Conservation (phyloP, 2,329 filamentous ascomycete species). For the Catunica adiposa region DNA sequence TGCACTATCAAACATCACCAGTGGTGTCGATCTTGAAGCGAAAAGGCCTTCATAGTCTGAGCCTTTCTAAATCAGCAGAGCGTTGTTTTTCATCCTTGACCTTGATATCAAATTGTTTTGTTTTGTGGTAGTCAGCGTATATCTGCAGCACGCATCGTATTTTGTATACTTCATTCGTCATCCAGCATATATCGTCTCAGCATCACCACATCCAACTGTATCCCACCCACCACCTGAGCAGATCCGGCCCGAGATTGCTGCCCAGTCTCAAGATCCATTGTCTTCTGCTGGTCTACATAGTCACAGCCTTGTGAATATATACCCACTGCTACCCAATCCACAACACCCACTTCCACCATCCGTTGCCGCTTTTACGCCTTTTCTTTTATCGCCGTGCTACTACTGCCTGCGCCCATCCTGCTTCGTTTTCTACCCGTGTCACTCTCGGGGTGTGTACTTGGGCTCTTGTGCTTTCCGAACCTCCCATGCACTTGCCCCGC, state of each 20-base stretch:
- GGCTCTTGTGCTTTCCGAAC: background rate
- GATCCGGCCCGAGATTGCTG: background rate
- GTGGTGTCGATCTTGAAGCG: background rate
- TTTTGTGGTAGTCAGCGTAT: background rate
- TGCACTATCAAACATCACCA: background rate
- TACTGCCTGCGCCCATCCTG: background rate
- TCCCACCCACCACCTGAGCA: background rate
- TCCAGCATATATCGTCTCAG: conserved; percentile 1
- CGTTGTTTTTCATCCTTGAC: background rate
- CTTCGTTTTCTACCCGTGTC: background rate
- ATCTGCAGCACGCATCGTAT: background rate
- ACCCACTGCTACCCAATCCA: background rate
- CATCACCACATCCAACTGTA: background rate
- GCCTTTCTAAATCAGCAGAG: background rate
- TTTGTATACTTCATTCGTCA: background rate
- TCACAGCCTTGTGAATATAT: background rate
- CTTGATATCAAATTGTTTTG: background rate
- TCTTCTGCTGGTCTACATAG: background rate
- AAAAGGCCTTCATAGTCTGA: background rate
- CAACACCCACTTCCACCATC: background rate
- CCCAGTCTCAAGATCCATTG: background rate
- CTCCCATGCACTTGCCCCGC: background rate
- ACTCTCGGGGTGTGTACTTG: background rate
- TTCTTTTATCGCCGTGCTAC: background rate
- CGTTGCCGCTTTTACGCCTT: too few relatives aligned